These are phyloP conservation scores for Iris pallida DNA, from an alignment of 116 monocot species.

Conservation along the genomic window DNA sequence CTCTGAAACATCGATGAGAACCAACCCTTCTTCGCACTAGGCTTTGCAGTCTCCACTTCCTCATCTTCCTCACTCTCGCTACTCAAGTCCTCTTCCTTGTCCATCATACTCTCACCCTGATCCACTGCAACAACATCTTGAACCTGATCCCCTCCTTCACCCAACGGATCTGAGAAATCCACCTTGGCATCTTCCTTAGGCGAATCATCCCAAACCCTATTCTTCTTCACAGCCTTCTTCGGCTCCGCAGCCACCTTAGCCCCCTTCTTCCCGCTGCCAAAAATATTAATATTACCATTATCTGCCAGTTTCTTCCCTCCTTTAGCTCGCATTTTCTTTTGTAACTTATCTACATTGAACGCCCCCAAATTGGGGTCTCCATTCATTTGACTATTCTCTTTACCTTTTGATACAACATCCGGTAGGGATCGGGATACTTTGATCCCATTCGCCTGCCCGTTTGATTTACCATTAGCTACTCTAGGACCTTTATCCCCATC, in stretches of 20 bases:
- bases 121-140: slow-evolving; percentile 39
- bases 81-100: slow-evolving; percentile 77
- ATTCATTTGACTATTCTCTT: slow-evolving; percentile 31
- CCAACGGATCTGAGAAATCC: slow-evolving; percentile 79
- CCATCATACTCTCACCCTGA: slow-evolving; percentile 97
- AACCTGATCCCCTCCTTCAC: slow-evolving; percentile 73
- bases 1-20: slow-evolving; percentile 91
- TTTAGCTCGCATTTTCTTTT: slow-evolving; percentile 54
- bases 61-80: slow-evolving; percentile 71
- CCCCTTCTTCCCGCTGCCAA: background rate
- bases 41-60: slow-evolving; percentile 38
- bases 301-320: slow-evolving; percentile 48
- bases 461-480: slow-evolving; percentile 21
- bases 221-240: slow-evolving; percentile 74
- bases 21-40: slow-evolving; percentile 80
- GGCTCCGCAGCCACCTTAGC: slow-evolving; percentile 34
- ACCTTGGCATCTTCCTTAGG: slow-evolving; percentile 44
- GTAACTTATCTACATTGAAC: slow-evolving; percentile 97
- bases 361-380: slow-evolving; percentile 61
- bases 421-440: slow-evolving; percentile 20
- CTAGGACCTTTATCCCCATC: slow-evolving; percentile 41
- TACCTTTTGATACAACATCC: slow-evolving; percentile 35
- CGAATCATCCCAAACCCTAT: slow-evolving; percentile 88
- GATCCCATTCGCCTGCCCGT: slow-evolving; percentile 27
- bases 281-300: slow-evolving; percentile 1